These are phyloP conservation scores for Jaapia argillacea DNA, from an alignment of 768 basidiomycete genomes.

Conservation along the genomic window DNA sequence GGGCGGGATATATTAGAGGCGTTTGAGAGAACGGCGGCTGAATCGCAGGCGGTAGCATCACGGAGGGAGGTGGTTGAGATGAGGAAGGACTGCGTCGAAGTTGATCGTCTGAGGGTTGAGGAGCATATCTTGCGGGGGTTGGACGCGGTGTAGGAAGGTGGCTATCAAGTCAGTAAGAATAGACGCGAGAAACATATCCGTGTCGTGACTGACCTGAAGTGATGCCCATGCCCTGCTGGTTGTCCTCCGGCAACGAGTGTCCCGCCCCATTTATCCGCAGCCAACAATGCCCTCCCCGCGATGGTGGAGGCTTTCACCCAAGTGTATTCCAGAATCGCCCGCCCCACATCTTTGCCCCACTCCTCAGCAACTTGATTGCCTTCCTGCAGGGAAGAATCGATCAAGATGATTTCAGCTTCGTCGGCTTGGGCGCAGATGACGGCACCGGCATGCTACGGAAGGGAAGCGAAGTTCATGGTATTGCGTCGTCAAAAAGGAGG, in stretches of 20 bases:
- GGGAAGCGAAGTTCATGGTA: slow-evolving; percentile 2
- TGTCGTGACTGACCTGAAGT: slow-evolving; percentile 7
- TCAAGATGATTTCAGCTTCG: slow-evolving; percentile 47
- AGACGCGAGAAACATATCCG: not conserved
- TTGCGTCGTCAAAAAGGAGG: slow-evolving; percentile 7
- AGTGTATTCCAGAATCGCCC: slow-evolving; percentile 38
- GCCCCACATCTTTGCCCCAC: slow-evolving; percentile 38
- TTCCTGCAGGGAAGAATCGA: slow-evolving; percentile 39
- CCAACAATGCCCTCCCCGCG: slow-evolving; percentile 33
- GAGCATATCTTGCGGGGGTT: not conserved
- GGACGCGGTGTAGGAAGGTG: not conserved
- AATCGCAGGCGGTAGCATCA: too few species aligned
- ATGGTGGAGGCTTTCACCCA: slow-evolving; percentile 44
- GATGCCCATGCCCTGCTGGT: not conserved
- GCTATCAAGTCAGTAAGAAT: not conserved
- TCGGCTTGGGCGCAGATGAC: slow-evolving; percentile 37
- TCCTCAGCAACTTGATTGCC: slow-evolving; percentile 49
- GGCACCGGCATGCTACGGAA: slow-evolving; percentile 43
- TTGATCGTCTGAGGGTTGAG: too few species aligned
- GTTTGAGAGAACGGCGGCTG: too few species aligned
- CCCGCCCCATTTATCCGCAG: slow-evolving; percentile 44
- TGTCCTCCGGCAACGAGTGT: slow-evolving; percentile 20
- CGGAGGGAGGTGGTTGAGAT: too few species aligned
- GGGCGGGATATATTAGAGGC: too few species aligned
- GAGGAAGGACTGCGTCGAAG: too few species aligned